Base-by-base conservation (phyloP, 2,329 filamentous ascomycete genomes). In the Dactylellina cionopaga region DNA sequence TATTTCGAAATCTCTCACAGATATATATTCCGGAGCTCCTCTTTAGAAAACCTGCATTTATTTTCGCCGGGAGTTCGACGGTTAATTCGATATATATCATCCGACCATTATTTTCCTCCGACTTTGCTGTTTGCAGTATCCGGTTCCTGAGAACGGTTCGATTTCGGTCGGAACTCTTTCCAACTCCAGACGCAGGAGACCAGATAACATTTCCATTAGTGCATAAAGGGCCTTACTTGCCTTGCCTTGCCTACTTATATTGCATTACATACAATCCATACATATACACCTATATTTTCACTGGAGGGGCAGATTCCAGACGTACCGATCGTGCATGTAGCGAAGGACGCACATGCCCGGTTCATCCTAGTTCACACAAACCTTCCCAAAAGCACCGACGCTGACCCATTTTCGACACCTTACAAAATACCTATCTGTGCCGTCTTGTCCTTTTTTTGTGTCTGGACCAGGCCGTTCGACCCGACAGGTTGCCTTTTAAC, bases 121-220 rank as follows among this genome's bases (percentile, higher is more conserved):
- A 62, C 49, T 56, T 64, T 64, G 49, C 58, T 46, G 66, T 54
- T 71, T 64, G 66, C 66, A 71, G 66, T 56, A 71, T 58, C 27
- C 22, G 25, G 19, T 58, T 55, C 58, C 58, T 71, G 58, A 63
- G 65, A 51, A 56, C 35, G 47, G 33, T 49, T 49, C 55, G 56
- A 70, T 39, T 49, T 55, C 39, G 56, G 55, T 70, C 47, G 47
- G 49, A 31, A 44, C 35, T n/a, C n/a, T n/a, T 56, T 62, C 44
- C 44, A 51, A 22, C 31, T 19, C 44, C 3, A 51, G 39, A 51
- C 62, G 54, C 51, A 43, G 31, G 22, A 22, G 52, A 63, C 31
- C 51, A 55, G 51, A 55, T 55, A 55, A 55, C 51, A n/a, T n/a
- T n/a, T n/a, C n/a, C n/a, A n/a, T n/a, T n/a, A n/a, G n/a, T n/a